Conservation (phyloP, 208 protist genomes). For the Phytomonas sp. region DNA sequence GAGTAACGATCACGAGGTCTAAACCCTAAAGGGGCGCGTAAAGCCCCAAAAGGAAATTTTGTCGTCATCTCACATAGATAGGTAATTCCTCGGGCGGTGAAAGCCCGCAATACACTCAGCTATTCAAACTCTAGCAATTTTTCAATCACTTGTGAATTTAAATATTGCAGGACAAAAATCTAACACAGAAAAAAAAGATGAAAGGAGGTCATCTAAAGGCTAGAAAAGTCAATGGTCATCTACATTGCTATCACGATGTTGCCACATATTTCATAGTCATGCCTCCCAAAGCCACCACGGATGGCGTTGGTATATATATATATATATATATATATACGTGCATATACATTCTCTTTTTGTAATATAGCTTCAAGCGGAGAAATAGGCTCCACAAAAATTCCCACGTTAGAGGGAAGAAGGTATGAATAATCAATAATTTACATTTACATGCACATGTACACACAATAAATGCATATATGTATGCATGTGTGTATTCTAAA, state of each 20-base stretch:
- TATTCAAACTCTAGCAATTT: neutral
- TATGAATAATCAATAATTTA: conserved; percentile 12
- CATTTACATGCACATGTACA: neutral
- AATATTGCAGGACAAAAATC: neutral
- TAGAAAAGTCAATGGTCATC: neutral
- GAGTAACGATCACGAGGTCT: neutral
- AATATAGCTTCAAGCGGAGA: neutral
- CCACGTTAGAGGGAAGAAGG: conserved; percentile 1
- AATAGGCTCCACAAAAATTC: neutral
- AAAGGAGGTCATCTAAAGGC: neutral
- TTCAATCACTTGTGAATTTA: neutral
- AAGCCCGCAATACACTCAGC: neutral
- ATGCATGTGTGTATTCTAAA: neutral
- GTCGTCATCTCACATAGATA: neutral
- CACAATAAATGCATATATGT: conserved; percentile 5
- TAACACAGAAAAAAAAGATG: neutral
- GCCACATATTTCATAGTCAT: neutral
- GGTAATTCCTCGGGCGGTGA: neutral
- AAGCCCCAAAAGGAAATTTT: neutral
- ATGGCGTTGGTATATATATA: neutral
- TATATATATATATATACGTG: neutral
- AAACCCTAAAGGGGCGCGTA: neutral
- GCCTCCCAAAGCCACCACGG: neutral
- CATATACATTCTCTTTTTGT: neutral
- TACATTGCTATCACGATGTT: neutral